These are phyloP conservation scores for Physaria fendleri DNA, from an alignment of 345 rosid genomes.

Conservation along the genomic window DNA sequence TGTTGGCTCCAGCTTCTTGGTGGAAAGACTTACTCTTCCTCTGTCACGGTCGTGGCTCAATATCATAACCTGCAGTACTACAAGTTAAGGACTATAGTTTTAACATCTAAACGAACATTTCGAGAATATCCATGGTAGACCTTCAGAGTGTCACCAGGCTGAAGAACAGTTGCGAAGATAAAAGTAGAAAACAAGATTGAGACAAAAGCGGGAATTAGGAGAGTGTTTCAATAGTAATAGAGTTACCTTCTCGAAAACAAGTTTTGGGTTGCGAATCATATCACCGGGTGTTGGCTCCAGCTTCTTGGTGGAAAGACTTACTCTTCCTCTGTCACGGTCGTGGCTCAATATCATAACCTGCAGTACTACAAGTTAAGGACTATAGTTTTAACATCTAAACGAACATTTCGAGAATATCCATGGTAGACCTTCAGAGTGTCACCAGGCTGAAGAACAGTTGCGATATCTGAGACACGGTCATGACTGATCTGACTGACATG, in stretches of 20 bases:
- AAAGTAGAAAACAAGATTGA: background rate
- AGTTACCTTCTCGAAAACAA: conserved; percentile 93
- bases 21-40: conserved; percentile 94
- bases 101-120: background rate
- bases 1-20: conserved; percentile 95
- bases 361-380: conserved; percentile 5
- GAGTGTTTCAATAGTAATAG: background rate
- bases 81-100: conserved; percentile 6
- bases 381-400: background rate
- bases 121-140: conserved; percentile 23
- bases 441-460: conserved; percentile 98
- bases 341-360: conserved; percentile 98
- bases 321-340: conserved; percentile 94
- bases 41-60: conserved; percentile 96
- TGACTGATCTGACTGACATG: conserved; percentile 98
- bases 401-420: background rate
- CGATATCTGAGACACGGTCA: conserved; percentile 85
- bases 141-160: conserved; percentile 93
- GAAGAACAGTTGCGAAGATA: conserved; percentile 93
- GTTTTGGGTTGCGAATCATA: conserved; percentile 96
- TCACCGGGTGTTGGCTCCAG: conserved; percentile 98
- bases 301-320: conserved; percentile 96
- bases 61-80: conserved; percentile 71
- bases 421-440: conserved; percentile 68
- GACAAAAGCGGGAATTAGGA: background rate